Evolutionary conservation across 2,329 filamentous ascomycete species (phyloP).

Genomic region (Phymatotrichopsis omnivora): DNA sequence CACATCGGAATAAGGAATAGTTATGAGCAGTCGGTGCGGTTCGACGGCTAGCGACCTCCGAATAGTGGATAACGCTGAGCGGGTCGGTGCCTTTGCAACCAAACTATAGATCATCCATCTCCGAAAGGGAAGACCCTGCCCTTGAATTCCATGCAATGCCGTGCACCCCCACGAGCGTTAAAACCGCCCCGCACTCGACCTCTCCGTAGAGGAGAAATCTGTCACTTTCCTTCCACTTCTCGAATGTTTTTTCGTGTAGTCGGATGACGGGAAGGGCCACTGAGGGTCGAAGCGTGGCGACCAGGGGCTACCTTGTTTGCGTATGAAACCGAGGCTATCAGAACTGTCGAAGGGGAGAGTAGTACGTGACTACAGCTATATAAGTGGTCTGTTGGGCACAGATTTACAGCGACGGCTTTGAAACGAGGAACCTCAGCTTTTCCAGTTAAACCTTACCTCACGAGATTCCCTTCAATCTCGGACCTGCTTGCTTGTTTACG

Average conservation of each 20-base stretch:
- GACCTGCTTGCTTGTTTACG: no score
- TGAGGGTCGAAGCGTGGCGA: slow-evolving; percentile 22
- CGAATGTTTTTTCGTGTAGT: slow-evolving; percentile 22
- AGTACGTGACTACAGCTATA: slow-evolving; percentile 20
- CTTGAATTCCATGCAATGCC: no score
- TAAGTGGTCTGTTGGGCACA: no score
- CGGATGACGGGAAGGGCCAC: slow-evolving; percentile 18
- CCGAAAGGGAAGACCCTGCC: slow-evolving; percentile 15
- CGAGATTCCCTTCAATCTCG: no score
- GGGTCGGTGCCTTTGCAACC: slow-evolving; percentile 15
- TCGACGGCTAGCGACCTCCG: slow-evolving; percentile 25
- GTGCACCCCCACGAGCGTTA: slow-evolving; percentile 19
- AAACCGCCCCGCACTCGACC: slow-evolving; percentile 18
- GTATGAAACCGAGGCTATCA: slow-evolving; percentile 11
- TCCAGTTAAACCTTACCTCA: no score
- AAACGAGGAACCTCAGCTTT: no score
- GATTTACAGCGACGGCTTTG: no score
- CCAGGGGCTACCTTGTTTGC: slow-evolving; percentile 22
- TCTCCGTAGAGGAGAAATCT: slow-evolving; percentile 19
- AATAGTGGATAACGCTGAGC: slow-evolving; percentile 7
- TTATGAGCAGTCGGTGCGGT: slow-evolving; percentile 16
- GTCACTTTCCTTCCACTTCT: slow-evolving; percentile 23
- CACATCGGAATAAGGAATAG: slow-evolving; percentile 16
- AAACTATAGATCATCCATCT: slow-evolving; percentile 11
- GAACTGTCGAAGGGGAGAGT: no score